Conservation (phyloP, 1,139 yeast genomes). For the Debaryomycetaceae sp. region DNA sequence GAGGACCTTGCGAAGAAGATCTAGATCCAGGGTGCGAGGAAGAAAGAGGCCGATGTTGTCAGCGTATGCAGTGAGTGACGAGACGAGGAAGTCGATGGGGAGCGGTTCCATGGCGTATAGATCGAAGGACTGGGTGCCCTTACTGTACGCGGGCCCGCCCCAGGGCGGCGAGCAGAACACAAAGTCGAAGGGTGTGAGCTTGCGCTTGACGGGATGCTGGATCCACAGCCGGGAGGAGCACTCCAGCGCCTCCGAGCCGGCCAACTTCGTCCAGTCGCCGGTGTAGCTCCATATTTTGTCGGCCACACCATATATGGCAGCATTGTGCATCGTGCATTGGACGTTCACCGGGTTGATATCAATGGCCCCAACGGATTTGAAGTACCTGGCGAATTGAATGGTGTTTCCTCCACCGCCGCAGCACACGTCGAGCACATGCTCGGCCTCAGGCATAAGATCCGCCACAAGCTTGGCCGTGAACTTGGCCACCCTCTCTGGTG, state of each 20-base stretch:
- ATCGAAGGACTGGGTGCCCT: constrained; percentile 42
- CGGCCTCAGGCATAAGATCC: constrained; percentile 37
- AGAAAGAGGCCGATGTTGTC: constrained; percentile 63
- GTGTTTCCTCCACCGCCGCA: constrained; percentile 97
- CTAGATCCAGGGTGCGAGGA: constrained; percentile 67
- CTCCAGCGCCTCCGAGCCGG: constrained; percentile 18
- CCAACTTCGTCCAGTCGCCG: constrained; percentile 57
- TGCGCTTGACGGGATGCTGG: constrained; percentile 16
- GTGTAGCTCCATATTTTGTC: constrained; percentile 44
- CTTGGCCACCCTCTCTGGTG: constrained; percentile 75
- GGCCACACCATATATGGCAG: constrained; percentile 62
- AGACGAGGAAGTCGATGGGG: constrained; percentile 41
- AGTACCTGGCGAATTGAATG: constrained; percentile 69
- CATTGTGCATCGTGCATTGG: constrained; percentile 67
- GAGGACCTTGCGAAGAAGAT: constrained; percentile 50
- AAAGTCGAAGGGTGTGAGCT: constrained; percentile 48
- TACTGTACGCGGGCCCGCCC: constrained; percentile 81
- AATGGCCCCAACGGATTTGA: constrained; percentile 59
- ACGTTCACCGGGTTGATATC: constrained; percentile 63
- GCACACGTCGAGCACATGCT: constrained; percentile 62
- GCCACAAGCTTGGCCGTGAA: constrained; percentile 57
- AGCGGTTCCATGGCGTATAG: constrained; percentile 45
- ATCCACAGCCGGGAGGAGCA: constrained; percentile 23
- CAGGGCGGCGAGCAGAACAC: constrained; percentile 91
- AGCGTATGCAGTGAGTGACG: constrained; percentile 39